Conservation (phyloP, 225 moss, liverwort and hornwort species). For the Bryoerythrophyllum caledonicum region DNA sequence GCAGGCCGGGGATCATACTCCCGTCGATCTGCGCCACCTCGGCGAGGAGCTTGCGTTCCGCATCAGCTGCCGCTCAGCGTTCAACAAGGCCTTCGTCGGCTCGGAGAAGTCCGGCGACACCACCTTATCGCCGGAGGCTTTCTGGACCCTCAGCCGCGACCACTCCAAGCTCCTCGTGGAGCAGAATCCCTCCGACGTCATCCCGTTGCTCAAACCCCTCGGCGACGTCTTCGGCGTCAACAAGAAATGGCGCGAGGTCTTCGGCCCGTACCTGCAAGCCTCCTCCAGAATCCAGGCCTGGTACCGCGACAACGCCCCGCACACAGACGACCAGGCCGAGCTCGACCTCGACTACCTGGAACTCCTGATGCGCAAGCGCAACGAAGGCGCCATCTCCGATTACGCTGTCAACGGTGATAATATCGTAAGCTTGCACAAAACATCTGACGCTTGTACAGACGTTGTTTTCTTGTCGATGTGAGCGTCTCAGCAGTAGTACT, state of each 20-base stretch:
- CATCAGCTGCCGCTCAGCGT: not conserved
- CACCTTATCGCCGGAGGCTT: not conserved
- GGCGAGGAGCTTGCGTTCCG: not conserved
- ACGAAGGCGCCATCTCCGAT: not conserved
- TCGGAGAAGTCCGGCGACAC: too few species aligned
- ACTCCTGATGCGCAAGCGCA: not conserved
- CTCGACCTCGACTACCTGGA: not conserved
- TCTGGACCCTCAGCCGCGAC: not conserved
- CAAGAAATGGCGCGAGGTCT: not conserved
- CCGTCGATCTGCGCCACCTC: not conserved
- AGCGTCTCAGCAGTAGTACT: too few species aligned
- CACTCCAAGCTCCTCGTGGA: not conserved
- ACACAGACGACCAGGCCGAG: slow-evolving; percentile 2
- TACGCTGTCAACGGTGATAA: not conserved
- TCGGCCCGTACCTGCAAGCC: not conserved
- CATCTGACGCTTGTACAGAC: too few species aligned
- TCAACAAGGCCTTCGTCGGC: slow-evolving; percentile 14
- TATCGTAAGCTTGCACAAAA: not conserved
- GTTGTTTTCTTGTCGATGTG: too few species aligned
- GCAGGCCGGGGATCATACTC: not conserved
- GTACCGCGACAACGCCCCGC: not conserved
- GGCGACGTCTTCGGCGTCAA: slow-evolving; percentile 2
- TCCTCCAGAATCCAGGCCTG: not conserved
- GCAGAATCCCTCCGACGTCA: not conserved
- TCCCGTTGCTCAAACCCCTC: not conserved